A percentile compares a stretch with the other conserved stretches of the same genome.
Conservation (phyloP, 345 rosid genomes). For the Hibiscus tridactylites region DNA sequence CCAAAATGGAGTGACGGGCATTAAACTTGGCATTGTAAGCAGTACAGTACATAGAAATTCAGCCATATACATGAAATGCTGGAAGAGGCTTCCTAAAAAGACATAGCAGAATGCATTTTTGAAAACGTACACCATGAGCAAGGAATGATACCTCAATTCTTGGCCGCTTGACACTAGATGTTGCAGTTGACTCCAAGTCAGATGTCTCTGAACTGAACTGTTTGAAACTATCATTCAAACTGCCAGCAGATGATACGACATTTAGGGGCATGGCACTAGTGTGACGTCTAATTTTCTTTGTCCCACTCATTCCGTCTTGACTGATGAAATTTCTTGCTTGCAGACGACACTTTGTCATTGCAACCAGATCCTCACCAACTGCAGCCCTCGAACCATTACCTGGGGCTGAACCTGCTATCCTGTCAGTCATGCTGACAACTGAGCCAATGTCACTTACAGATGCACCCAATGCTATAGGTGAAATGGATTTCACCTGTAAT, state of each 20-base stretch:
- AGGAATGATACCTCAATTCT: slow-evolving; percentile 54
- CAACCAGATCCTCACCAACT: slow-evolving; percentile 95
- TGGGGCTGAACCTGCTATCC: slow-evolving; percentile 91
- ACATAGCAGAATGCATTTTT: neutral
- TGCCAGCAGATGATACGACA: slow-evolving; percentile 69
- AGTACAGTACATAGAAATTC: neutral
- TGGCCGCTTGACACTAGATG: slow-evolving; percentile 68
- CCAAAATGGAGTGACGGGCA: neutral
- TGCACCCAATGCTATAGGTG: slow-evolving; percentile 60
- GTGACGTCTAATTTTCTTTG: slow-evolving; percentile 77
- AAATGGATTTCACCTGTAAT: slow-evolving; percentile 66
- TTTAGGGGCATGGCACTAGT: slow-evolving; percentile 79
- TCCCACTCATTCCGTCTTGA: slow-evolving; percentile 71
- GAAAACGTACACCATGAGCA: slow-evolving; percentile 1
- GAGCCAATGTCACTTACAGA: slow-evolving; percentile 81
- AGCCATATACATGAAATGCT: neutral
- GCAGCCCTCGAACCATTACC: slow-evolving; percentile 97
- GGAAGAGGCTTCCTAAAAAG: neutral
- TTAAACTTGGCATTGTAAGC: neutral
- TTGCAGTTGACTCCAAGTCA: slow-evolving; percentile 88
- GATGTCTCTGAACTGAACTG: slow-evolving; percentile 56
- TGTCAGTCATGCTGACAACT: slow-evolving; percentile 85
- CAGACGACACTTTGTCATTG: slow-evolving; percentile 86
- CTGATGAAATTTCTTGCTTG: slow-evolving; percentile 74
- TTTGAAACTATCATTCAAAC: slow-evolving; percentile 66